phyloP scores from a whole-genome alignment of 345 rosid species.

The Pistacia atlantica region DNA sequence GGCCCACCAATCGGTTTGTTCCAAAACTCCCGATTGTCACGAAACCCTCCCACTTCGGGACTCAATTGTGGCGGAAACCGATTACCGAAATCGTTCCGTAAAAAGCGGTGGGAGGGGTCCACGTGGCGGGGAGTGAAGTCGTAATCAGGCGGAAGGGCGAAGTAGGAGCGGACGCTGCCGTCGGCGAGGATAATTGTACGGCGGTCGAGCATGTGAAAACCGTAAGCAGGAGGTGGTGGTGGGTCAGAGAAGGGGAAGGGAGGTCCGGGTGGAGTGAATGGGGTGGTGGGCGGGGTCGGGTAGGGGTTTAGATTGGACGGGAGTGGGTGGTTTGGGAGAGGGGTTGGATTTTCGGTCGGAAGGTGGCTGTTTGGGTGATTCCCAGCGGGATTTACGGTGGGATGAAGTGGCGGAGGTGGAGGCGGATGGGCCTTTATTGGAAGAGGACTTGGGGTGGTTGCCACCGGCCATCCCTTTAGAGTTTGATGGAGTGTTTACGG shows the following conservation, averaged over 20 bases:
- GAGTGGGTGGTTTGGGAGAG: slow-evolving; percentile 39
- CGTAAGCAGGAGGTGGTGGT: slow-evolving; percentile 82
- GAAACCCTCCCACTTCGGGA: slow-evolving; percentile 44
- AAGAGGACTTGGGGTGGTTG: slow-evolving; percentile 45
- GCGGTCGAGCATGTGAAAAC: slow-evolving; percentile 94
- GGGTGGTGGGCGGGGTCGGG: slow-evolving; percentile 31
- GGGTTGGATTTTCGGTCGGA: slow-evolving; percentile 37
- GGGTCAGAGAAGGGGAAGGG: slow-evolving; percentile 60
- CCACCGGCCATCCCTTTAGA: slow-evolving; percentile 54
- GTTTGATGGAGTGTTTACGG: not conserved
- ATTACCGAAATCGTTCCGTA: slow-evolving; percentile 30
- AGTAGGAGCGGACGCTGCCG: slow-evolving; percentile 92
- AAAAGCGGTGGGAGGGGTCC: slow-evolving; percentile 31
- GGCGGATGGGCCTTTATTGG: slow-evolving; percentile 37
- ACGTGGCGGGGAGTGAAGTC: slow-evolving; percentile 50
- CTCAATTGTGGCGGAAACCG: slow-evolving; percentile 35
- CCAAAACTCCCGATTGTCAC: slow-evolving; percentile 42
- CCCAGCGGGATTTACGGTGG: slow-evolving; percentile 72
- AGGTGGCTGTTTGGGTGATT: slow-evolving; percentile 32
- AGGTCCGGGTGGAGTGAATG: slow-evolving; percentile 23
- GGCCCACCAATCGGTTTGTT: slow-evolving; percentile 35
- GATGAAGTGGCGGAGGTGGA: slow-evolving; percentile 36
- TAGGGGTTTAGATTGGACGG: slow-evolving; percentile 41
- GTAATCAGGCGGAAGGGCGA: slow-evolving; percentile 93
- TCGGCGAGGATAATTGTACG: slow-evolving; percentile 79